These are phyloP conservation scores for Starmera quercuum DNA, from an alignment of 805 yeast genomes.

Conservation along the genomic window DNA sequence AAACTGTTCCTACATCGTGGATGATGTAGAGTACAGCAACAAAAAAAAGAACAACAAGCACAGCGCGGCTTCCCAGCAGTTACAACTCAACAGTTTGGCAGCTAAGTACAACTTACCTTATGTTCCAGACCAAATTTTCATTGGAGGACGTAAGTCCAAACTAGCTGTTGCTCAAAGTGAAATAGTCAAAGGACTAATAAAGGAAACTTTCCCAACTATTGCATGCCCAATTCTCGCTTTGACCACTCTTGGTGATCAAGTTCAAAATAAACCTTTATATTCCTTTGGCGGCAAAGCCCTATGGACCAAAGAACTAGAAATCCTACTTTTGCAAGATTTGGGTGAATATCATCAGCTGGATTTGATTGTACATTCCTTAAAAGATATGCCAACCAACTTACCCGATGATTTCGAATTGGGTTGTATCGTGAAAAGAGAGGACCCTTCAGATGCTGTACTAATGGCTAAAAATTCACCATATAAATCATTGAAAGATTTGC, in stretches of 20 bases:
- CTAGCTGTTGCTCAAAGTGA: constrained; percentile 85
- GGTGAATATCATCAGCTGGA: constrained; percentile 68
- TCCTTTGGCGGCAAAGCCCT: constrained; percentile 93
- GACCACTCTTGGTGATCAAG: constrained; percentile 85
- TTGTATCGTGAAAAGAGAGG: constrained; percentile 78
- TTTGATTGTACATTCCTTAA: constrained; percentile 86
- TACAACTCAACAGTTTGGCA: constrained; percentile 2
- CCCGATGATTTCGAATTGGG: constrained; percentile 91
- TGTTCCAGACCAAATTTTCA: constrained; percentile 24
- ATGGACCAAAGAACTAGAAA: constrained; percentile 95
- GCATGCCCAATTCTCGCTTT: constrained; percentile 73
- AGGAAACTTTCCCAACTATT: constrained; percentile 51
- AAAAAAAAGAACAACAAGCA: not conserved
- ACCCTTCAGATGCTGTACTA: constrained; percentile 87
- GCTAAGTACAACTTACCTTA: constrained; percentile 10
- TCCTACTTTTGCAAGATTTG: constrained; percentile 52
- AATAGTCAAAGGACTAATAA: constrained; percentile 56
- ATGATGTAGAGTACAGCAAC: constrained; percentile 1
- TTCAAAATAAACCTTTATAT: constrained; percentile 77
- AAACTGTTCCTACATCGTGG: not conserved
- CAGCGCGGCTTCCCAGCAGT: too few species aligned
- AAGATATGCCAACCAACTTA: constrained; percentile 85
- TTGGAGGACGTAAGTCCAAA: constrained; percentile 87
- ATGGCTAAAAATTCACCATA: constrained; percentile 63
- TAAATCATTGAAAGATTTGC: constrained; percentile 63